phyloP scores from a whole-genome alignment of 2,329 filamentous ascomycete species.

The Plectosphaerella plurivora region DNA sequence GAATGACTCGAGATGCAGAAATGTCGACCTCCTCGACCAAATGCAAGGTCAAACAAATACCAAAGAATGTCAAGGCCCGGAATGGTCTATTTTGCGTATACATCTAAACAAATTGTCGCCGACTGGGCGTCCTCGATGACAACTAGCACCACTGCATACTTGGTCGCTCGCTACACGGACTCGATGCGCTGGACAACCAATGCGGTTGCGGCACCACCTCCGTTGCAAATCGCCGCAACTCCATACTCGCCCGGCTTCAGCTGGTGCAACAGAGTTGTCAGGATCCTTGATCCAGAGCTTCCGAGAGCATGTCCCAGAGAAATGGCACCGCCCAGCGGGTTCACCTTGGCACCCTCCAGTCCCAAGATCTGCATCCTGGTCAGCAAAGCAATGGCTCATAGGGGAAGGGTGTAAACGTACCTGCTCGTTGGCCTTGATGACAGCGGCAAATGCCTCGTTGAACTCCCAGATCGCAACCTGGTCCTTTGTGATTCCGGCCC shows the following conservation, averaged over 20 bases:
- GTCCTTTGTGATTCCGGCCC: slow-evolving; percentile 85
- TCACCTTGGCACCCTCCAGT: slow-evolving; percentile 74
- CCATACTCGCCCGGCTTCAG: slow-evolving; percentile 90
- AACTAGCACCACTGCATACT: not conserved
- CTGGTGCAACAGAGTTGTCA: slow-evolving; percentile 88
- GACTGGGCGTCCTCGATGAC: not conserved
- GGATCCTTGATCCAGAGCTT: slow-evolving; percentile 86
- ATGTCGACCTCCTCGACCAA: no score
- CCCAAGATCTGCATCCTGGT: slow-evolving; percentile 62
- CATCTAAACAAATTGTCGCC: slow-evolving; percentile 1
- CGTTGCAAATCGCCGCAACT: slow-evolving; percentile 94
- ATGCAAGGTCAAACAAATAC: no score
- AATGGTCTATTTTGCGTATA: no score
- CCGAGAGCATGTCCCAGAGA: slow-evolving; percentile 88
- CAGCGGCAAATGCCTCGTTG: slow-evolving; percentile 95
- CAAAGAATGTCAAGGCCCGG: no score
- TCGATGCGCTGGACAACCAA: slow-evolving; percentile 85
- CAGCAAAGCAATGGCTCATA: slow-evolving; percentile 1
- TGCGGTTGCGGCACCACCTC: slow-evolving; percentile 86
- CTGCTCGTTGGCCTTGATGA: slow-evolving; percentile 93
- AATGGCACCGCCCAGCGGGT: slow-evolving; percentile 86
- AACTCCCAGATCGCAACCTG: slow-evolving; percentile 97
- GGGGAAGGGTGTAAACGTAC: slow-evolving; percentile 31
- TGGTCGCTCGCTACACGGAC: slow-evolving; percentile 32
- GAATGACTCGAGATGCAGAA: no score